These are phyloP conservation scores for Zelopaecilomyces penicillatus DNA, from an alignment of 2,329 filamentous ascomycete genomes.

Conservation along the genomic window DNA sequence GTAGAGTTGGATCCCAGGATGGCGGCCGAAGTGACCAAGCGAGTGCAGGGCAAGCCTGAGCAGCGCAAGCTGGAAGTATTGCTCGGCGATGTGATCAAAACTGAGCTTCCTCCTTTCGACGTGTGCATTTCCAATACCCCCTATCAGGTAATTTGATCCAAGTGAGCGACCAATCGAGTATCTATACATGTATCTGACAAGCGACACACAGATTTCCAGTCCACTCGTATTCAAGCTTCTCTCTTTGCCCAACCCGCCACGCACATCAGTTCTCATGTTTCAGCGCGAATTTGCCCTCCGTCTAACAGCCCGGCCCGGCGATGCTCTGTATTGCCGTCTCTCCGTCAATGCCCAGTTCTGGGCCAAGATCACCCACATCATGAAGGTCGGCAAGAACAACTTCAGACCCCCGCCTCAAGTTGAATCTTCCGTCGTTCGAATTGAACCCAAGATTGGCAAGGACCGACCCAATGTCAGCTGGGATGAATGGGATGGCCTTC, in stretches of 20 bases:
- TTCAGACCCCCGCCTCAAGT: slow-evolving; percentile 93
- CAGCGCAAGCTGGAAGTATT: slow-evolving; percentile 80
- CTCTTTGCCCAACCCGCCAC: slow-evolving; percentile 69
- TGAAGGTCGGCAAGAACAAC: slow-evolving; percentile 95
- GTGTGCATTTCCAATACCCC: slow-evolving; percentile 67
- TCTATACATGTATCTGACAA: background rate
- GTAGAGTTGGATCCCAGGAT: slow-evolving; percentile 94
- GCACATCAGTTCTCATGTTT: slow-evolving; percentile 87
- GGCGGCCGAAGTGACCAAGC: slow-evolving; percentile 90
- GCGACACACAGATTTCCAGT: slow-evolving; percentile 60
- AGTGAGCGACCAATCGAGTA: background rate
- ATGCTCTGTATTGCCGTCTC: slow-evolving; percentile 83
- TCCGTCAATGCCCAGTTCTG: slow-evolving; percentile 91
- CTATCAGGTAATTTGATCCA: slow-evolving; percentile 43
- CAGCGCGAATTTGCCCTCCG: slow-evolving; percentile 91
- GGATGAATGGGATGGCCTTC: slow-evolving; percentile 88
- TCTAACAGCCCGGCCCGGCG: slow-evolving; percentile 78
- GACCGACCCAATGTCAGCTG: slow-evolving; percentile 80
- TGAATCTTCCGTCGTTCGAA: slow-evolving; percentile 81
- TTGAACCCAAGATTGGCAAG: slow-evolving; percentile 74
- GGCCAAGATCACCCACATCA: slow-evolving; percentile 57
- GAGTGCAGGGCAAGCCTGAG: slow-evolving; percentile 81
- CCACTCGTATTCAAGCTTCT: slow-evolving; percentile 89
- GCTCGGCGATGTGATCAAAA: slow-evolving; percentile 82
- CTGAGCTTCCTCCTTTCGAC: slow-evolving; percentile 66